Conservation (phyloP, 805 yeast species). For the Teunomyces gatunensis region DNA sequence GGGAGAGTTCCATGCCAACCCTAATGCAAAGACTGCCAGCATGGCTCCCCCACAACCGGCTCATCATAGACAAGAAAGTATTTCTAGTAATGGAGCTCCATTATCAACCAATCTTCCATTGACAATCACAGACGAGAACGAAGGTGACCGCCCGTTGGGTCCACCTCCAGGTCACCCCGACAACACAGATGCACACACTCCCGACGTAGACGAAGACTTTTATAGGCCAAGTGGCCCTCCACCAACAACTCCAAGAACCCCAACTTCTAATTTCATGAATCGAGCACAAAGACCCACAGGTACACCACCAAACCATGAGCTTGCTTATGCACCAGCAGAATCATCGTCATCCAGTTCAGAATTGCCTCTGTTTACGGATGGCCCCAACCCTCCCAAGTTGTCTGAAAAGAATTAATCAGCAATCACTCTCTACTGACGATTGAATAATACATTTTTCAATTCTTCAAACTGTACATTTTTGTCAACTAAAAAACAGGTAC, state of each 20-base stretch:
- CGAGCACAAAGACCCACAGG: constrained; percentile 3
- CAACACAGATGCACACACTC: not conserved
- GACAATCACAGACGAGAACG: constrained; percentile 8
- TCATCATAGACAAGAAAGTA: constrained; percentile 19
- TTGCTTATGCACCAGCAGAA: constrained; percentile 3
- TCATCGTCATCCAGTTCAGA: constrained; percentile 10
- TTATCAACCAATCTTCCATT: constrained; percentile 8
- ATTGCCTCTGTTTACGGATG: constrained; percentile 13
- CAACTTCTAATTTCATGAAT: constrained; percentile 6
- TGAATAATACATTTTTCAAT: not conserved
- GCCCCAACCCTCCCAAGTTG: constrained; percentile 9
- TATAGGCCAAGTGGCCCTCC: constrained; percentile 6
- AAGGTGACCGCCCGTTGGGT: not conserved
- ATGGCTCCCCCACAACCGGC: constrained; percentile 17
- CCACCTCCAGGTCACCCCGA: constrained; percentile 4
- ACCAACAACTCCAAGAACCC: constrained; percentile 1
- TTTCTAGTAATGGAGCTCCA: constrained; percentile 14
- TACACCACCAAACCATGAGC: constrained; percentile 4
- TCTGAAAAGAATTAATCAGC: not conserved
- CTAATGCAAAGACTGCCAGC: constrained; percentile 22
- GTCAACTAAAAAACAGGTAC: not conserved
- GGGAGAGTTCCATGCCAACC: constrained; percentile 46
- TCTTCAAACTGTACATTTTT: not conserved
- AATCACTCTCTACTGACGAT: not conserved
- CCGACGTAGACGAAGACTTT: constrained; percentile 6